Percentiles rank a stretch among this genome's conserved stretches.
Evolutionary conservation across 2,329 filamentous ascomycete genomes (phyloP).

Genomic region (Stagonosporopsis vannaccii): DNA sequence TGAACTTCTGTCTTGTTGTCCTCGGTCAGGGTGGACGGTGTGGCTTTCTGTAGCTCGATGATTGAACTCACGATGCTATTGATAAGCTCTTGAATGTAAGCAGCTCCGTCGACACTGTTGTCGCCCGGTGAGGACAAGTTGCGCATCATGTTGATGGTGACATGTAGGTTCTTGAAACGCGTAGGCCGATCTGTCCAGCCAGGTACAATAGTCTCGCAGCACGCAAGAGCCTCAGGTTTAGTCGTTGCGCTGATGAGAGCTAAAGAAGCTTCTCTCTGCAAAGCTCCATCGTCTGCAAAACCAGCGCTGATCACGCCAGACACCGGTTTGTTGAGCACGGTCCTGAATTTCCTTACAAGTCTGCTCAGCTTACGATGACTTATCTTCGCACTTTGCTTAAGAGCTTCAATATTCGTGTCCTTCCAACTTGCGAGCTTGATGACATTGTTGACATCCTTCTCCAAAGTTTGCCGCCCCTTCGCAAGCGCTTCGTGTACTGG

Average conservation of each 20-base stretch:
- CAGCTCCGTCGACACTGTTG: slow-evolving; percentile 63
- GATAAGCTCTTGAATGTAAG: slow-evolving; percentile 72
- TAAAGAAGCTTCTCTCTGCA: slow-evolving; percentile 21
- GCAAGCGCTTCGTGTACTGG: slow-evolving; percentile 70
- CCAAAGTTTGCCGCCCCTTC: slow-evolving; percentile 75
- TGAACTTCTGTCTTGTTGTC: slow-evolving; percentile 86
- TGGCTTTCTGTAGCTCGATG: slow-evolving; percentile 79
- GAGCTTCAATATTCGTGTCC: slow-evolving; percentile 90
- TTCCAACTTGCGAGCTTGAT: slow-evolving; percentile 96
- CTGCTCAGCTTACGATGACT: slow-evolving; percentile 94
- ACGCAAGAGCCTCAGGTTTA: slow-evolving; percentile 23
- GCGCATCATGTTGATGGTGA: slow-evolving; percentile 77
- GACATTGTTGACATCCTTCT: slow-evolving; percentile 93
- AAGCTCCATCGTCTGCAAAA: slow-evolving; percentile 37
- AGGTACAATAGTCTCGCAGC: slow-evolving; percentile 34
- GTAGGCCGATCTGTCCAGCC: slow-evolving; percentile 58
- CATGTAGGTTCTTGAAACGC: slow-evolving; percentile 73
- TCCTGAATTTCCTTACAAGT: slow-evolving; percentile 87
- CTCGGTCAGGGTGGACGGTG: slow-evolving; percentile 79
- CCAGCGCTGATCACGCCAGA: slow-evolving; percentile 60
- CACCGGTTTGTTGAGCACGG: slow-evolving; percentile 77
- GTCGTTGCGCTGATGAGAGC: slow-evolving; percentile 21
- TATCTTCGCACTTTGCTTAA: slow-evolving; percentile 86
- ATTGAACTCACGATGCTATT: slow-evolving; percentile 72
- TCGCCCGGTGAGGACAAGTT: slow-evolving; percentile 64